Conservation (phyloP, 805 yeast genomes). For the Teunomyces funiuensis region DNA sequence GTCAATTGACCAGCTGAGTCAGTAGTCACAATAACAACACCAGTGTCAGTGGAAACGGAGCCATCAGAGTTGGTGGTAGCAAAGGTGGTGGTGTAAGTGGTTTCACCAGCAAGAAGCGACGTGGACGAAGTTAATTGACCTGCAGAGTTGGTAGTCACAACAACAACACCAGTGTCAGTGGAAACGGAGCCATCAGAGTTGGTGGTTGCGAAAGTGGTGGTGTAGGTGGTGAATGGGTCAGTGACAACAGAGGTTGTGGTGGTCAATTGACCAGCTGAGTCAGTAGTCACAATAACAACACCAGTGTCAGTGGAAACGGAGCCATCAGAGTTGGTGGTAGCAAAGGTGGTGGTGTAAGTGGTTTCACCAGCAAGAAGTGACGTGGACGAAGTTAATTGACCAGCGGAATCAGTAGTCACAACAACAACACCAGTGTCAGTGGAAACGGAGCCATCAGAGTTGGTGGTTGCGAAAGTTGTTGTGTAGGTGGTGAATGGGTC, state of each 20-base stretch:
- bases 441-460: constrained; percentile 3
- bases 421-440: constrained; percentile 13
- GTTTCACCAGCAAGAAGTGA: no score
- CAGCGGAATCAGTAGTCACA: constrained; percentile 20
- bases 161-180: constrained; percentile 11
- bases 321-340: constrained; percentile 16
- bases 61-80: constrained; percentile 6
- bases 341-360: constrained; percentile 19
- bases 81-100: constrained; percentile 8
- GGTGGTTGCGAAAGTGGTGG: constrained; percentile 5
- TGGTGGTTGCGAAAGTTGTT: constrained; percentile 6
- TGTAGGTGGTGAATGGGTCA: constrained; percentile 5
- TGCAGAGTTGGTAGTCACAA: constrained; percentile 19
- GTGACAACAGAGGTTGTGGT: constrained; percentile 13
- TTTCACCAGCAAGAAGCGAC: constrained; percentile 1
- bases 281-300: constrained; percentile 18
- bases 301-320: constrained; percentile 17
- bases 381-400: no score
- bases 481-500: constrained; percentile 8
- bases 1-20: no score
- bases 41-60: not conserved
- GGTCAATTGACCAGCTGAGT: constrained; percentile 15
- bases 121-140: constrained; percentile 7
- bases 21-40: no score
- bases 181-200: constrained; percentile 4